A percentile compares a stretch with the other conserved stretches of the same genome.
Conservation (phyloP, 305 asterid genomes). For the Fraxinus paxiana region DNA sequence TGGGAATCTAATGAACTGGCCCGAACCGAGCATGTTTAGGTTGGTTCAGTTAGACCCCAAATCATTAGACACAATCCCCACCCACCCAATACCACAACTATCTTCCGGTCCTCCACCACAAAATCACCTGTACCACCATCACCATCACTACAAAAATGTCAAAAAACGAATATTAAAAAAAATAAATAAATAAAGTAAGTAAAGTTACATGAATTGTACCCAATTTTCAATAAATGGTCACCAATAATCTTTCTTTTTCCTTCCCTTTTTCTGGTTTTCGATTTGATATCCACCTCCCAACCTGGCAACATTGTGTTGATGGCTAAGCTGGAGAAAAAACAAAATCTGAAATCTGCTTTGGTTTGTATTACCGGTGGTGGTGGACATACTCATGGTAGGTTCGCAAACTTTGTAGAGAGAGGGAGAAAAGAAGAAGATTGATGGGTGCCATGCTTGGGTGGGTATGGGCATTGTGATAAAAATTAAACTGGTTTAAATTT, state of each 20-base stretch:
- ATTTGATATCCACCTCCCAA: background rate
- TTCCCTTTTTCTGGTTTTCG: background rate
- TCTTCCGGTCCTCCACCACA: background rate
- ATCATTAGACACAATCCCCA: background rate
- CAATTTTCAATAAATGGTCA: background rate
- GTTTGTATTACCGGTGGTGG: background rate
- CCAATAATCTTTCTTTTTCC: background rate
- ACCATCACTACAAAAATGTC: background rate
- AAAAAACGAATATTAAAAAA: background rate
- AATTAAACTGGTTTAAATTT: background rate
- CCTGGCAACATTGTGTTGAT: background rate
- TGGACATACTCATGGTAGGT: background rate
- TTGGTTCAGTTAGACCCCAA: background rate
- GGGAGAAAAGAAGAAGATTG: background rate
- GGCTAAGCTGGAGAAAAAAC: background rate
- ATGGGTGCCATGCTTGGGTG: background rate
- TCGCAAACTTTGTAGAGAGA: background rate
- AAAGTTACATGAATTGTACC: background rate
- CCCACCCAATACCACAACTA: background rate
- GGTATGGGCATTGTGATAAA: background rate
- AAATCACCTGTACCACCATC: background rate
- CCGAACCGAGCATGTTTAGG: background rate
- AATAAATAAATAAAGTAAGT: background rate
- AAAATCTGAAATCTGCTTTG: background rate
- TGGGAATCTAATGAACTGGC: background rate